Conservation (phyloP, 352 stramenopile genomes). For the Phytophthora citrophthora region DNA sequence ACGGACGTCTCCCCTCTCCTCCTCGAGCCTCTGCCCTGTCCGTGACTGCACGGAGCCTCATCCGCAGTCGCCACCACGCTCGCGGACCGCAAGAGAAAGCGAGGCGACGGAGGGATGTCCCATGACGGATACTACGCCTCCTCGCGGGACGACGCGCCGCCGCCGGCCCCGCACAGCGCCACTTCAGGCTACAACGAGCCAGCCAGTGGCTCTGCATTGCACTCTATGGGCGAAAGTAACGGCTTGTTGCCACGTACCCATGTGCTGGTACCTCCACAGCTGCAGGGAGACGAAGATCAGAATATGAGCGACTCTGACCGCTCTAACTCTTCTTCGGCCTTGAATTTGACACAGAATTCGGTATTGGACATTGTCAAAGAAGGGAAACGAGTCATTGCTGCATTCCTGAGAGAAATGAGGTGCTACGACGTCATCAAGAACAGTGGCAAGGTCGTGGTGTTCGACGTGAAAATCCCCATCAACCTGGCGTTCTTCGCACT, state of each 20-base stretch:
- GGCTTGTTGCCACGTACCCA: slow-evolving; percentile 26
- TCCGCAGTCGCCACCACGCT: slow-evolving; percentile 34
- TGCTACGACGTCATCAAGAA: slow-evolving; percentile 98
- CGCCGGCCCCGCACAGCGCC: slow-evolving; percentile 34
- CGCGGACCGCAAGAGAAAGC: slow-evolving; percentile 65
- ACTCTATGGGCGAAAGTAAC: slow-evolving; percentile 26
- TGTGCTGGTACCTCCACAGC: slow-evolving; percentile 17
- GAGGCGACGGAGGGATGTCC: slow-evolving; percentile 64
- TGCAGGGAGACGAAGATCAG: slow-evolving; percentile 41
- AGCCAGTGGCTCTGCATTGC: slow-evolving; percentile 19
- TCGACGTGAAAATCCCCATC: slow-evolving; percentile 99
- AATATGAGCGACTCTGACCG: slow-evolving; percentile 37
- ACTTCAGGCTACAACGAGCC: slow-evolving; percentile 32
- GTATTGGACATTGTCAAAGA: slow-evolving; percentile 79
- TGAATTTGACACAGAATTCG: slow-evolving; percentile 57
- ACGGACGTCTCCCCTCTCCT: slow-evolving; percentile 14
- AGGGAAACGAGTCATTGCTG: slow-evolving; percentile 80
- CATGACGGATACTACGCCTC: slow-evolving; percentile 65
- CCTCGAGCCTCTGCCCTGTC: slow-evolving; percentile 10
- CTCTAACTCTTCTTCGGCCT: slow-evolving; percentile 25
- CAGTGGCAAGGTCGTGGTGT: slow-evolving; percentile 97
- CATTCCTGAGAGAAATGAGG: slow-evolving; percentile 89
- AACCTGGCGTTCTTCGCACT: slow-evolving; percentile 99
- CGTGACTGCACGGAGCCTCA: slow-evolving; percentile 24
- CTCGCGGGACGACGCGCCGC: slow-evolving; percentile 42